Evolutionary conservation across 2,329 filamentous ascomycete genomes (phyloP), one percentile per base, ranked within the genome.

Genomic region (Trichoderma afroharzianum): DNA sequence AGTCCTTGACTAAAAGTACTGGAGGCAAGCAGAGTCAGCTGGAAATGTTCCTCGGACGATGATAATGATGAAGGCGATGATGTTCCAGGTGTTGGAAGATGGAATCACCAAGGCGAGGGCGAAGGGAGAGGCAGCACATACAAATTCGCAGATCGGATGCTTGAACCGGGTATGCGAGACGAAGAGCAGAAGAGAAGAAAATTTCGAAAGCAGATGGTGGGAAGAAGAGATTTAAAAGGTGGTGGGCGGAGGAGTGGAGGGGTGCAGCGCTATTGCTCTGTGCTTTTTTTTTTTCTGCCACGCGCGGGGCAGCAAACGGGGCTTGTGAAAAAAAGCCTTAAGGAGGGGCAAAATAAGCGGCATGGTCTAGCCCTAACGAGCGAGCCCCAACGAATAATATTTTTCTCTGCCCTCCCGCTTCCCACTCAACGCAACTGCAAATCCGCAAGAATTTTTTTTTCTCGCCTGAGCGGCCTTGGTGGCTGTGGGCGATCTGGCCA

Each of bases 151-250:
- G 81, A 77, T 81, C 80, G 81, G 81, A 81, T 81, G 81, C 81
- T 82, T 82, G 80, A 82, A 82, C 81, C 80, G 79, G 81, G 81
- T 82, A 82, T 82, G 81, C 81, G 80, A 81, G 81, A 82, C 80
- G 78, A 82, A 76, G 81, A 82, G 79, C 79, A 78, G 76, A 81
- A 78, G 74, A 64, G 75, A 77, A 79, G 74, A 80, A 81, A 80
- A 78, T 75, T 76, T 75, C 75, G 62, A 78, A 81, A 78, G 75
- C 73, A 73, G 77, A 76, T 73, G 79, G 81, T 78, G 81, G 80
- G 80, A 79, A 79, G 77, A 79, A 75, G 78, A 77, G 79, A 78
- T 80, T 82, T 81, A 81, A 82, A 81, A 80, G 68, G 76, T 78
- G 79, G 68, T 64, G 59, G 61, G 73, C 73, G 73, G 73, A 63